These are phyloP conservation scores for Phyllostachys edulis DNA, from an alignment of 176 grass and related monocot species.

Conservation along the genomic window DNA sequence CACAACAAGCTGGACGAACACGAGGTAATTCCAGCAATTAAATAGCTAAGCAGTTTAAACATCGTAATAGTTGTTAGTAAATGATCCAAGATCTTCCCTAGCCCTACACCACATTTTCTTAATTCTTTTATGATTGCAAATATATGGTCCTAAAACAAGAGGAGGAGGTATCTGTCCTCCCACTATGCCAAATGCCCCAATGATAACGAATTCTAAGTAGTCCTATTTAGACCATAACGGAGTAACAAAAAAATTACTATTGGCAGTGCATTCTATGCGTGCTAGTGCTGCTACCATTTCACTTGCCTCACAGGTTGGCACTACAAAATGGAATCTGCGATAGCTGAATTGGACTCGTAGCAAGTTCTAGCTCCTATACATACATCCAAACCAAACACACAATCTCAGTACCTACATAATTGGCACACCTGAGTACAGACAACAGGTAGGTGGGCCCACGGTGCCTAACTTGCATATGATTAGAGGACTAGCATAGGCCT, in stretches of 20 bases:
- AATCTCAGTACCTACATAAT: background rate
- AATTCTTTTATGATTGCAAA: conserved; percentile 14
- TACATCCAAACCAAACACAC: background rate
- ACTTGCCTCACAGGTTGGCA: background rate
- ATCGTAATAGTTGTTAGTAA: conserved; percentile 14
- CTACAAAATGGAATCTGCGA: background rate
- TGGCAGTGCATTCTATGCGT: background rate
- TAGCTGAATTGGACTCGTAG: background rate
- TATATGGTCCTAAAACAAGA: conserved; percentile 19
- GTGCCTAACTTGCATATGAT: conserved; percentile 14
- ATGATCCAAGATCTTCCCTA: background rate
- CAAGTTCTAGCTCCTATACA: background rate
- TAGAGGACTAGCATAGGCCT: conserved; percentile 6
- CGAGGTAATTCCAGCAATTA: too few species aligned
- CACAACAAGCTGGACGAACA: too few species aligned
- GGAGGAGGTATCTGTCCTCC: background rate
- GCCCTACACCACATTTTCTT: background rate
- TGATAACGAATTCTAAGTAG: background rate
- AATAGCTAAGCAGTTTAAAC: too few species aligned
- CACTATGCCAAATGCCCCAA: background rate
- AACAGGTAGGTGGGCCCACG: background rate
- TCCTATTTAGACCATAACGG: background rate
- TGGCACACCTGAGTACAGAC: conserved; percentile 10
- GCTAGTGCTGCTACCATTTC: background rate
- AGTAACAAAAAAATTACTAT: background rate